phyloP scores from a whole-genome alignment of 345 rosid species.

The Rhizophora apiculata region DNA sequence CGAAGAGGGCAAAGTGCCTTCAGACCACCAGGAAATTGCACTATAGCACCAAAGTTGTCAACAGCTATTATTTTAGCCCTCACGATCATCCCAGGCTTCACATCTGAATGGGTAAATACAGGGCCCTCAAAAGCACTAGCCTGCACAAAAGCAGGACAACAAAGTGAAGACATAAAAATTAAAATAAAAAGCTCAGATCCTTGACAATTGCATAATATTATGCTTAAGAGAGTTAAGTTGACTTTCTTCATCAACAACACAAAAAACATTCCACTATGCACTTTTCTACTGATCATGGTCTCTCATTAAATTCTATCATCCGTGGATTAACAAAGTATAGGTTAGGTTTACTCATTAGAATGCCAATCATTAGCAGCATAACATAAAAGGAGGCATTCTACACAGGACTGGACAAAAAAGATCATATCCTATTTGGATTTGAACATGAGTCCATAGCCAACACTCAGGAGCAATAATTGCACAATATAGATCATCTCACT shows the following conservation, averaged over 20 bases:
- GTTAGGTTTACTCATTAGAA: no score
- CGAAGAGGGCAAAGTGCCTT: conserved; percentile 94
- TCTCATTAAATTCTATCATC: no score
- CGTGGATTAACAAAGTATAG: no score
- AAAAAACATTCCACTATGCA: no score
- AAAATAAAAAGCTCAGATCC: not conserved
- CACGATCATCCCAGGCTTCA: conserved; percentile 92
- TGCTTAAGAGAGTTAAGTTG: no score
- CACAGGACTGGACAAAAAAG: not conserved
- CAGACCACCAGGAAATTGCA: conserved; percentile 90
- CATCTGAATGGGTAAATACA: conserved; percentile 89
- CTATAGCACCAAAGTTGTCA: conserved; percentile 88
- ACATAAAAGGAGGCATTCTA: not conserved
- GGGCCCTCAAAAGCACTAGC: conserved; percentile 94
- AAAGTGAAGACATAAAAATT: conserved; percentile 1
- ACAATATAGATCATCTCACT: not conserved
- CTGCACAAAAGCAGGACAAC: conserved; percentile 42
- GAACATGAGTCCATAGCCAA: not conserved
- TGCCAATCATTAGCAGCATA: no score
- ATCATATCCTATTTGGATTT: not conserved
- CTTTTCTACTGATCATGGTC: no score
- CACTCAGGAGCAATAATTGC: not conserved
- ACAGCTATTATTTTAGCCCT: conserved; percentile 72
- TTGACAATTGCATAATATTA: no score
- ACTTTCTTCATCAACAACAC: no score